Base-by-base conservation (phyloP, 1,284 basidiomycete species). In the Leccinum subrobustum region DNA sequence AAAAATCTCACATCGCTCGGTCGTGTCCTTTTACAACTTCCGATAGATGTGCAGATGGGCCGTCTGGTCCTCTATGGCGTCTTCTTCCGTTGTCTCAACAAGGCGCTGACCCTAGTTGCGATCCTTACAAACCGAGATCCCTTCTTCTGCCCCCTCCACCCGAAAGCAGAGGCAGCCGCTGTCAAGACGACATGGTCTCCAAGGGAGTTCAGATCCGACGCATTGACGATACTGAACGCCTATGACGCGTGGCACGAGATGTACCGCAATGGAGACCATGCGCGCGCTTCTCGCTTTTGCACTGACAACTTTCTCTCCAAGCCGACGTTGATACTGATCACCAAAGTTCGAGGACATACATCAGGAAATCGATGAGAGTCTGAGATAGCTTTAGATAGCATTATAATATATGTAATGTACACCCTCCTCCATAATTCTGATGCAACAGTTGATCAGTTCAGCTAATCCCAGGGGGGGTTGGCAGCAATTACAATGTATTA, bases 81-180 rank as follows among this genome's bases (percentile, higher is more conserved):
- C 66, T 94, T 98, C 80, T 97, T 97, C 87, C 86, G 92, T 60
- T 98, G 95, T 75, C 80, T 98, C 58, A 93, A 97, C 71, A 88
- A 91, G 51, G 93, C 94, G 0, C 77, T 98, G 56, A 93, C 93
- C 3, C 83, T 98, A 47, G 95, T 95, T 5, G 93, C 95, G 1
- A 91, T 97, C 66, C 76, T 97, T 66, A 91, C 93, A 8, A 93
- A 92, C 70, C 88, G 95, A 42, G 95, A 96, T 68, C 95, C 95
- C 3, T 98, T 98, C 81, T 76, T 96, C 57, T 85, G 89, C 0
- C 95, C 95, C 0, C 83, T 89, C 73, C 84, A 87, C 57, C 76
- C 87, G 56, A 89, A 87, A 71, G 71, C 75, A 25, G 83, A 89
- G 67, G 83, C 90, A 2, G 77, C 86, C 29, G 82, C 82, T 31